These are phyloP conservation scores for Colletotrichum godetiae DNA, from an alignment of 2,329 filamentous ascomycete genomes.

Conservation along the genomic window DNA sequence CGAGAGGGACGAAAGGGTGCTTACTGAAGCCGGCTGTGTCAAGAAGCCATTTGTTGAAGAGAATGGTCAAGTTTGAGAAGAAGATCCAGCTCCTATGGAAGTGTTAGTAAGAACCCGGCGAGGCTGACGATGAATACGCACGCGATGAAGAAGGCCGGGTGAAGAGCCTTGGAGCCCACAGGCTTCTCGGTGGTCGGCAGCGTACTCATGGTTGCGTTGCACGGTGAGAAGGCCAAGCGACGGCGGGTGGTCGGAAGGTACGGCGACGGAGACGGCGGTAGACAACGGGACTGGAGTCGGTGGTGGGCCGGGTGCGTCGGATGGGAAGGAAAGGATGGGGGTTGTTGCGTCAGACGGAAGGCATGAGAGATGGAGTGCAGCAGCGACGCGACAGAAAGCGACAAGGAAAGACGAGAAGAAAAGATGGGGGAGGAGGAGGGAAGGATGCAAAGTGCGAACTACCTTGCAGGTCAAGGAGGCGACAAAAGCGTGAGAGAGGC, in stretches of 20 bases:
- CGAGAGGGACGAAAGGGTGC: conserved; percentile 45
- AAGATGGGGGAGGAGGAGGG: not conserved
- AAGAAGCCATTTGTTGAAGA: conserved; percentile 94
- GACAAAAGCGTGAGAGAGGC: not conserved
- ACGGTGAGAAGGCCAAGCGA: conserved; percentile 22
- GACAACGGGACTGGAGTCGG: conserved; percentile 21
- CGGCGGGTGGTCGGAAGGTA: conserved; percentile 18
- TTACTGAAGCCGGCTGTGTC: conserved; percentile 79
- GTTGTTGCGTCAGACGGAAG: conserved; percentile 3
- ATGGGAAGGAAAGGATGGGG: not conserved
- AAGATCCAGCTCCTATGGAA: conserved; percentile 78
- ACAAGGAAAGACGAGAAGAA: not conserved
- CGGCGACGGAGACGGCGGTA: conserved; percentile 31
- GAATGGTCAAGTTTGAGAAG: conserved; percentile 84
- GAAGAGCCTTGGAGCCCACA: conserved; percentile 30
- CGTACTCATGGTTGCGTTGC: conserved; percentile 21
- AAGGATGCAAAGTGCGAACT: not conserved
- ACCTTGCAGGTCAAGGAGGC: conserved; percentile 4
- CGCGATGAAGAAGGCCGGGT: conserved; percentile 47
- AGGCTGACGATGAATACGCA: conserved; percentile 38
- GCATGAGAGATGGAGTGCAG: conserved; percentile 7
- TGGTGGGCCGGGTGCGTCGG: conserved; percentile 18
- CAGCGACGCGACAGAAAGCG: not conserved
- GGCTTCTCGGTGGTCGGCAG: conserved; percentile 40
- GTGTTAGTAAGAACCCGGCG: conserved; percentile 5